Conservation (phyloP, 2,329 filamentous ascomycete genomes). For the Didymella lethalis region DNA sequence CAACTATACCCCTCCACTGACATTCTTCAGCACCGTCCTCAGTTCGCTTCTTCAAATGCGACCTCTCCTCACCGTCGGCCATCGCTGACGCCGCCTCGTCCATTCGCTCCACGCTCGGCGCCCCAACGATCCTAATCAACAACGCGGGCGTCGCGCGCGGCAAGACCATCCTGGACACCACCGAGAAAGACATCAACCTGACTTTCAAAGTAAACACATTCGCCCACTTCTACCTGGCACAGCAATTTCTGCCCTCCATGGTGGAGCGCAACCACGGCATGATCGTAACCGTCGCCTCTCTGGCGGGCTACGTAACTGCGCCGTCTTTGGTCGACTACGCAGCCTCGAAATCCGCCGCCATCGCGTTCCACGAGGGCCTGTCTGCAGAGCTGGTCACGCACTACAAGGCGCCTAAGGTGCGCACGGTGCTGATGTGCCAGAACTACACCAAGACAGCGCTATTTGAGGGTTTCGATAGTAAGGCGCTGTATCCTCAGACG, state of each 20-base stretch:
- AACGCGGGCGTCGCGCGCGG: slow-evolving; percentile 72
- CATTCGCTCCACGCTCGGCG: slow-evolving; percentile 65
- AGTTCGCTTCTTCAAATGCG: slow-evolving; percentile 74
- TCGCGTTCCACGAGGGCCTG: slow-evolving; percentile 73
- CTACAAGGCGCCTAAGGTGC: slow-evolving; percentile 69
- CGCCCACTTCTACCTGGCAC: slow-evolving; percentile 70
- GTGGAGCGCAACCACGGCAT: slow-evolving; percentile 72
- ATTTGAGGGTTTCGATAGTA: slow-evolving; percentile 64
- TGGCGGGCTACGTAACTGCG: slow-evolving; percentile 67
- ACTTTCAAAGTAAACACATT: slow-evolving; percentile 77
- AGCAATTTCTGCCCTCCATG: slow-evolving; percentile 74
- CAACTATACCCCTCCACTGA: slow-evolving; percentile 10
- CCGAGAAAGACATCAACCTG: slow-evolving; percentile 67
- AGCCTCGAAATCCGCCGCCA: slow-evolving; percentile 70
- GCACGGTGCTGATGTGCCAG: slow-evolving; percentile 72
- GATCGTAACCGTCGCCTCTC: slow-evolving; percentile 73
- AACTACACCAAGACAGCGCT: slow-evolving; percentile 69
- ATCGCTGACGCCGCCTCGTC: slow-evolving; percentile 61
- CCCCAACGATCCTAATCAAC: slow-evolving; percentile 75
- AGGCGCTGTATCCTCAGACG: slow-evolving; percentile 65
- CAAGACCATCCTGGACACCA: slow-evolving; percentile 66
- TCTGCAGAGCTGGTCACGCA: slow-evolving; percentile 54
- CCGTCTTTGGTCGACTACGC: slow-evolving; percentile 73
- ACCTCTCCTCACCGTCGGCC: slow-evolving; percentile 67
- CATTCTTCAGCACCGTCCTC: slow-evolving; percentile 54